Evolutionary conservation across 805 yeast species (phyloP).

Genomic region (Zygosaccharomyces pseudorouxii): DNA sequence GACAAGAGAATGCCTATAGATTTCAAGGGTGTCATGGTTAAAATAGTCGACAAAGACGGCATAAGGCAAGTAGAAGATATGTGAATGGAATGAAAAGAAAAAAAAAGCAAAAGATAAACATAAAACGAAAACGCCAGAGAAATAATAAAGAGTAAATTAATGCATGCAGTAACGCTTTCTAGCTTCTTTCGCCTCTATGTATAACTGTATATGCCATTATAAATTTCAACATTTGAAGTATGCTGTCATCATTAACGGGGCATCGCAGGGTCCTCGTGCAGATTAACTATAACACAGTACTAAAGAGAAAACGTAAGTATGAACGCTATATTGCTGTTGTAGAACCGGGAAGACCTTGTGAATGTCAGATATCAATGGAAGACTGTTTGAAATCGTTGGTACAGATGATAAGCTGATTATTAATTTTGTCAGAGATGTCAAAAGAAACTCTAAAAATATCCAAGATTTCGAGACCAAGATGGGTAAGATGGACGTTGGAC

Average conservation of each 20-base stretch:
- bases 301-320: not conserved
- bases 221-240: not conserved
- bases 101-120: not conserved
- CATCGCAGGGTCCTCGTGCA: not conserved
- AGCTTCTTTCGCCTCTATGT: not conserved
- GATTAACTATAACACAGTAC: not conserved
- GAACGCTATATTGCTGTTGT: not conserved
- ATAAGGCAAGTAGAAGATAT: conserved; percentile 41
- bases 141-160: not conserved
- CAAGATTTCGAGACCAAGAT: conserved; percentile 38
- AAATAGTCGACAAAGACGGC: conserved; percentile 62
- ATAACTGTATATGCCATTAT: conserved; percentile 1
- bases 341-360: not conserved
- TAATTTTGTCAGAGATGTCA: conserved; percentile 43
- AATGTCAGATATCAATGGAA: conserved; percentile 10
- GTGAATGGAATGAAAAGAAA: conserved; percentile 2
- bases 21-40: conserved; percentile 78
- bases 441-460: conserved; percentile 30
- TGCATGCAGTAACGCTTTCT: not conserved
- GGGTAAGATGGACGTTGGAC: conserved; percentile 43
- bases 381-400: conserved; percentile 30
- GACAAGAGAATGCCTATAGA: conserved; percentile 70
- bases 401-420: conserved; percentile 43
- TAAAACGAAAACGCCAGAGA: too few relatives aligned
- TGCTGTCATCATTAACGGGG: conserved; percentile 2